Conservation (phyloP, 805 yeast genomes). For the Blastobotrys mokoenaii region DNA sequence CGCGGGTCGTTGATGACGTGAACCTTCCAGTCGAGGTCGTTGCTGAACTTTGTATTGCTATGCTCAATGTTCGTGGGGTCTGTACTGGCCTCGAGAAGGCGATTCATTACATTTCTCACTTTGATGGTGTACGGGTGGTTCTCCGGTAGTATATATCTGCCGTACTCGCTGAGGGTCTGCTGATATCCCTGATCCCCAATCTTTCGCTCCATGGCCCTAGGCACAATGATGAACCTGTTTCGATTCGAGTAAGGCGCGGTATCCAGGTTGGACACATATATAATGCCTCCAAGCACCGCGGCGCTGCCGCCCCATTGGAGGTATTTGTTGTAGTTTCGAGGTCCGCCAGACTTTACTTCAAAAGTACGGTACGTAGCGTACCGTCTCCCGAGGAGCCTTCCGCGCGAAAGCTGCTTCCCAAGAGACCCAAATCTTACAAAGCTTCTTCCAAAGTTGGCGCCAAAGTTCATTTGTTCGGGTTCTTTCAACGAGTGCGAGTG, state of each 20-base stretch:
- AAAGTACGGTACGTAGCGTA: constrained; percentile 37
- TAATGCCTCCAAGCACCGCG: constrained; percentile 22
- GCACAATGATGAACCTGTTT: constrained; percentile 60
- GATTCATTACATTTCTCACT: constrained; percentile 55
- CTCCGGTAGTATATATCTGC: constrained; percentile 47
- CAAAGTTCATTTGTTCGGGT: too few species aligned
- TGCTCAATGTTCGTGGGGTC: too few species aligned
- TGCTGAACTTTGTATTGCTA: too few species aligned
- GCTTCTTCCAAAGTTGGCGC: too few species aligned
- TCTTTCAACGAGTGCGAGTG: too few species aligned
- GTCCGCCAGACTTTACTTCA: constrained; percentile 6
- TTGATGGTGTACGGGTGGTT: constrained; percentile 49
- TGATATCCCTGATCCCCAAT: constrained; percentile 59
- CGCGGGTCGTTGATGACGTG: constrained; percentile 65
- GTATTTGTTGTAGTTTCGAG: constrained; percentile 10
- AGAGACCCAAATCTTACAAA: too few species aligned
- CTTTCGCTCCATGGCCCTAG: constrained; percentile 51
- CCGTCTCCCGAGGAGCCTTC: constrained; percentile 1
- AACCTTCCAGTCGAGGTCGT: constrained; percentile 56
- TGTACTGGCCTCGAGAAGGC: constrained; percentile 39
- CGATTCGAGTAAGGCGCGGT: constrained; percentile 78
- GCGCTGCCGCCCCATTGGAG: constrained; percentile 23
- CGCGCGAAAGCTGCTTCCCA: too few species aligned
- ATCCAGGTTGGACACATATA: constrained; percentile 50
- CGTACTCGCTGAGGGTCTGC: constrained; percentile 49